phyloP scores from a whole-genome alignment of 2,329 filamentous ascomycete genomes.

The Falciphora oryzae region DNA sequence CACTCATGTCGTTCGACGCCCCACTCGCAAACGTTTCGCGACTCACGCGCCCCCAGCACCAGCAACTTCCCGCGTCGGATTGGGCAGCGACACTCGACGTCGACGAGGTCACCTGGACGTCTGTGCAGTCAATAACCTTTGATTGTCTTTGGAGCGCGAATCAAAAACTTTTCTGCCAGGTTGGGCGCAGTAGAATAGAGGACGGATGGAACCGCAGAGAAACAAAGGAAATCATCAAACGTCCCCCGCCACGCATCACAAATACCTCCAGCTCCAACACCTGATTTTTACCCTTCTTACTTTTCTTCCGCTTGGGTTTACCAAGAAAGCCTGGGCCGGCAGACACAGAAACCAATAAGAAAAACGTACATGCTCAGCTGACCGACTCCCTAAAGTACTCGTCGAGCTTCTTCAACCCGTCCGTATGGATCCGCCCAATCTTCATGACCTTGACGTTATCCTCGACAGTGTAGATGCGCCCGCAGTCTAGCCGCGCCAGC shows the following conservation, averaged over 20 bases:
- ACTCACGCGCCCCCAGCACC: no score
- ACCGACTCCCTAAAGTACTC: conserved; percentile 17
- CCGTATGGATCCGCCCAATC: conserved; percentile 21
- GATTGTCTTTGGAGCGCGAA: background rate
- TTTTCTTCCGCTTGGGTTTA: no score
- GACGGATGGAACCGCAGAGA: no score
- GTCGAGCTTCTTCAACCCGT: conserved; percentile 15
- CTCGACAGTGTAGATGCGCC: conserved; percentile 23
- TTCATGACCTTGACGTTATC: conserved; percentile 21
- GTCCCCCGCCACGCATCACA: background rate
- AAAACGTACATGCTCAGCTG: background rate
- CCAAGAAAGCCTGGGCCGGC: no score
- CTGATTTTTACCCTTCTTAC: background rate
- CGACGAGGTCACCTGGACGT: no score
- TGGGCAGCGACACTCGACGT: background rate
- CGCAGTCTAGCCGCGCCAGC: conserved; percentile 21
- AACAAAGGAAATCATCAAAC: background rate
- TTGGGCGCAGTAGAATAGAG: no score
- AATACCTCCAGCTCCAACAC: background rate
- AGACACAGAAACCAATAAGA: no score
- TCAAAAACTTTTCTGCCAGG: no score
- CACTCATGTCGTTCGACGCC: background rate
- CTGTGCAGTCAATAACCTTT: background rate
- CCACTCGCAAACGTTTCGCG: no score
- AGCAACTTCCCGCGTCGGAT: background rate